Conservation (phyloP, 495 filamentous ascomycete species). For the Hypoxylon perforatum region DNA sequence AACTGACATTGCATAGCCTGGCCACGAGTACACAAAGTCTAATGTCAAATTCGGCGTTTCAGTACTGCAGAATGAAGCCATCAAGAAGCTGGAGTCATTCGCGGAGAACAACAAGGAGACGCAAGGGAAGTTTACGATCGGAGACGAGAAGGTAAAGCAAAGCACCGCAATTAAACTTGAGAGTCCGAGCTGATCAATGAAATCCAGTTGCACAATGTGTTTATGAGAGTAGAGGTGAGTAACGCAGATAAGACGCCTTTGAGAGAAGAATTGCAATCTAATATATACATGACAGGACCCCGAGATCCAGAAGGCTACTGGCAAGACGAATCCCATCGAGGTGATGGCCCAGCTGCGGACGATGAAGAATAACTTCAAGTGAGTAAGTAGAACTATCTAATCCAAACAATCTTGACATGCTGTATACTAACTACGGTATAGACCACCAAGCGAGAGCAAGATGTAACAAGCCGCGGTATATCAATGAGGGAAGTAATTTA, state of each 20-base stretch:
- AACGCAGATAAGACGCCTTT: neutral
- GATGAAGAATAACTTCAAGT: constrained; percentile 91
- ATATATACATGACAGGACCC: constrained; percentile 69
- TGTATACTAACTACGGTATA: constrained; percentile 18
- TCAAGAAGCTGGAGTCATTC: constrained; percentile 80
- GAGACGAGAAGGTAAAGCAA: constrained; percentile 86
- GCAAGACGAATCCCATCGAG: constrained; percentile 81
- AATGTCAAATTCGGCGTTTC: constrained; percentile 88
- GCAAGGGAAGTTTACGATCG: constrained; percentile 96
- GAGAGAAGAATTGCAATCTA: constrained; percentile 4
- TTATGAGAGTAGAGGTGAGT: constrained; percentile 89
- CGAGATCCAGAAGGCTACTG: constrained; percentile 83
- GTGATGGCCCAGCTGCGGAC: constrained; percentile 89
- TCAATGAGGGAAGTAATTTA: neutral
- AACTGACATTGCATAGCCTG: constrained; percentile 66
- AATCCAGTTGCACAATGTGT: constrained; percentile 88
- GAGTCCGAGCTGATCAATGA: constrained; percentile 10
- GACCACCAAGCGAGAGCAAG: constrained; percentile 42
- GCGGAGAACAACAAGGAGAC: constrained; percentile 85
- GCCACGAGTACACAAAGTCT: constrained; percentile 96
- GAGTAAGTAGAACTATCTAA: constrained; percentile 50
- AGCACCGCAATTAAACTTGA: neutral
- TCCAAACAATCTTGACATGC: neutral
- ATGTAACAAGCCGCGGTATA: constrained; percentile 19
- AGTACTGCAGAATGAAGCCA: constrained; percentile 76